Evolutionary conservation across 1,139 yeast genomes (phyloP).

Genomic region (Kurtzmaniella natalensis): DNA sequence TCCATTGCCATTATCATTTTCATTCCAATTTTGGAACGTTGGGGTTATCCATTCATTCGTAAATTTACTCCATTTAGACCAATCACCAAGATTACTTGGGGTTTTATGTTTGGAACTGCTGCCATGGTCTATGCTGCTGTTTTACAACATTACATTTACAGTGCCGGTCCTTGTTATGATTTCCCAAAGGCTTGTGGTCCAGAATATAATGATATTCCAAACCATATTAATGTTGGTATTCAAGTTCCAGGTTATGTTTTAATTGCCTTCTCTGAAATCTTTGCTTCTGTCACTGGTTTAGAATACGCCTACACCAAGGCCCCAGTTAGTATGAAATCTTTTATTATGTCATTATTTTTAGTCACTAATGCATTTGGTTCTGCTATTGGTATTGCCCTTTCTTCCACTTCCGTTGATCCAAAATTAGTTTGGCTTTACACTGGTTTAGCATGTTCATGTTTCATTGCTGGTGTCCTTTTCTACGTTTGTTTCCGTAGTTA

Average conservation of each 20-base stretch:
- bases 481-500: conserved; percentile 57
- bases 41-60: conserved; percentile 54
- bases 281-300: conserved; percentile 63
- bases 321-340: conserved; percentile 60
- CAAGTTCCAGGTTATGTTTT: conserved; percentile 63
- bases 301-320: conserved; percentile 72
- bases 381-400: conserved; percentile 68
- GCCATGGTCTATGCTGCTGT: conserved; percentile 82
- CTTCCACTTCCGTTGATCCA: conserved; percentile 63
- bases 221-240: conserved; percentile 55
- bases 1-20: conserved; percentile 58
- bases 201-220: conserved; percentile 34
- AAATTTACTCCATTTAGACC: conserved; percentile 59
- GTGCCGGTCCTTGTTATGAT: conserved; percentile 74
- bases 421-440: conserved; percentile 65
- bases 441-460: conserved; percentile 56
- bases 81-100: conserved; percentile 67
- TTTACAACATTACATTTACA: conserved; percentile 69
- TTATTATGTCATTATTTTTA: conserved; percentile 60
- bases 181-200: conserved; percentile 40
- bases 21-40: conserved; percentile 54
- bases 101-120: conserved; percentile 66
- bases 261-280: conserved; percentile 59
- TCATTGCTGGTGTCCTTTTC: conserved; percentile 58
- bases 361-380: conserved; percentile 65